These are phyloP conservation scores for Nepenthes gracilis DNA, from an alignment of 148 eudicot species.

Conservation along the genomic window DNA sequence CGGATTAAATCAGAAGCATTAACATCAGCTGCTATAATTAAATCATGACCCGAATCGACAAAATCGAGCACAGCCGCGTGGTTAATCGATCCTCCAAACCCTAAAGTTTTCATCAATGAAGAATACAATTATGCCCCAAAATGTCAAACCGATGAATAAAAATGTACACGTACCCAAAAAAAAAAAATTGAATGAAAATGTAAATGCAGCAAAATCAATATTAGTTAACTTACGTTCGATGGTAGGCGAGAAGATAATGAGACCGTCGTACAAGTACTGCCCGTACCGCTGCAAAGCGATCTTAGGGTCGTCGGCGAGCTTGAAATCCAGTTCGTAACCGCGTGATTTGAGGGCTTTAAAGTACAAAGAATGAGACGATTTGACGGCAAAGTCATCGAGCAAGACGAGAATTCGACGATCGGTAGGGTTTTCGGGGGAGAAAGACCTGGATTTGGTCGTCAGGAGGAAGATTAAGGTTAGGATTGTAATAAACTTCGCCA, in stretches of 20 bases:
- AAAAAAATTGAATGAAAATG: neutral
- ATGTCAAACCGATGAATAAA: neutral
- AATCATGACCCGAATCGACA: slow-evolving; percentile 67
- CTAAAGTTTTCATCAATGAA: slow-evolving; percentile 9
- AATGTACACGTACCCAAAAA: neutral
- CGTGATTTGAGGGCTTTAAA: slow-evolving; percentile 30
- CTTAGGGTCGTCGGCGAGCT: slow-evolving; percentile 40
- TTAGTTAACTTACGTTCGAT: slow-evolving; percentile 21
- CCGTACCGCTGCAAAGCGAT: slow-evolving; percentile 36
- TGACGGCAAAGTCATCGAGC: slow-evolving; percentile 38
- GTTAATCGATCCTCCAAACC: slow-evolving; percentile 48
- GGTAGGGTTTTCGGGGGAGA: slow-evolving; percentile 34
- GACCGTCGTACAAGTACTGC: slow-evolving; percentile 40
- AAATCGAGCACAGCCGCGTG: slow-evolving; percentile 48
- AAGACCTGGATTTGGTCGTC: slow-evolving; percentile 6
- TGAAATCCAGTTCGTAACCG: slow-evolving; percentile 49
- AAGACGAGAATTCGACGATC: slow-evolving; percentile 35
- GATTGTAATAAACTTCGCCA: slow-evolving; percentile 23
- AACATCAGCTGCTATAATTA: slow-evolving; percentile 60
- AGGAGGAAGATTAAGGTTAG: slow-evolving; percentile 18
- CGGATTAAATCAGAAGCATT: slow-evolving; percentile 62
- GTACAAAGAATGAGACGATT: slow-evolving; percentile 41
- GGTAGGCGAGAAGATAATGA: slow-evolving; percentile 40
- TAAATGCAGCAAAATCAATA: neutral
- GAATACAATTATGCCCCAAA: neutral